A percentile compares a stretch with the other conserved stretches of the same genome.
Conservation (phyloP, 2,329 filamentous ascomycete genomes). For the Botrytis fabae region DNA sequence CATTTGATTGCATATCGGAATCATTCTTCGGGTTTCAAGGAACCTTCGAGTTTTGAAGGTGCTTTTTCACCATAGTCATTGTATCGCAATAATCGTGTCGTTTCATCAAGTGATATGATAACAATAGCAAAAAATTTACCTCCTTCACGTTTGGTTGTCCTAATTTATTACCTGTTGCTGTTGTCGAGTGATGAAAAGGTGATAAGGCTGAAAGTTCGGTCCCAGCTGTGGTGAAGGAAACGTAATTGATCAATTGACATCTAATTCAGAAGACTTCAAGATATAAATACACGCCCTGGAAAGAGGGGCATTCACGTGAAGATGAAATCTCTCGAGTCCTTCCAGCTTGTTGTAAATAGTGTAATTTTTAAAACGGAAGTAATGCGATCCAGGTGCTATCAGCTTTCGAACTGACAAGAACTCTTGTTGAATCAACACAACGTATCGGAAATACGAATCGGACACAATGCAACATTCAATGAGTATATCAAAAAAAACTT, state of each 20-base stretch:
- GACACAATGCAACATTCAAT: not conserved
- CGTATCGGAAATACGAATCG: not conserved
- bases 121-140: not conserved
- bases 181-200: not conserved
- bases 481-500: not conserved
- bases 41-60: not conserved
- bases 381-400: not conserved
- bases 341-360: not conserved
- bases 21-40: not conserved
- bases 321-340: not conserved
- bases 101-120: not conserved
- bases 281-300: not conserved
- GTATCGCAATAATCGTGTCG: not conserved
- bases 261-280: not conserved
- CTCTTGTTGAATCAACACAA: not conserved
- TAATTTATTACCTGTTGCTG: not conserved
- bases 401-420: not conserved
- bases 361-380: too few relatives aligned
- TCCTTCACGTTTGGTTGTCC: not conserved
- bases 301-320: not conserved
- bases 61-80: not conserved
- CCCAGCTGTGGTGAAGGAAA: not conserved
- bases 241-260: not conserved
- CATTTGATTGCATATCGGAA: not conserved
- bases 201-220: too few relatives aligned